These are phyloP conservation scores for Colletotrichum spinosum DNA, from an alignment of 2,329 filamentous ascomycete genomes.

Conservation along the genomic window DNA sequence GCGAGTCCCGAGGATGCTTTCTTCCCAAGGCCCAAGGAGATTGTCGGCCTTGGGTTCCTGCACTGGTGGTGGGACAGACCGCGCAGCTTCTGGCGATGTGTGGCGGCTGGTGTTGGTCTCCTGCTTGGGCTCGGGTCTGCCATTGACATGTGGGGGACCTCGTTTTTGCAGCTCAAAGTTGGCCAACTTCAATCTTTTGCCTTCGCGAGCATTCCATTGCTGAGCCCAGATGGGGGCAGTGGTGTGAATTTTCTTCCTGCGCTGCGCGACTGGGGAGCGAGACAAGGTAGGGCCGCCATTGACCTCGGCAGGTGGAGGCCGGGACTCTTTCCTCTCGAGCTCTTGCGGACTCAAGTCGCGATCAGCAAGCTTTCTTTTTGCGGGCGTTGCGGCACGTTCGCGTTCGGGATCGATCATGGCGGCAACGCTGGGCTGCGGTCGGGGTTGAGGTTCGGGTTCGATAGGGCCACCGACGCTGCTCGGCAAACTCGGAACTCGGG, in stretches of 20 bases:
- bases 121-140: constrained; percentile 49
- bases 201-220: constrained; percentile 49
- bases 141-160: constrained; percentile 50
- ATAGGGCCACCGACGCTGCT: constrained; percentile 52
- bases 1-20: constrained; percentile 75
- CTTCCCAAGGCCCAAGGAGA: constrained; percentile 70
- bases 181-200: constrained; percentile 51
- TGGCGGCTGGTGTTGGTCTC: constrained; percentile 54
- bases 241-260: constrained; percentile 54
- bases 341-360: constrained; percentile 62
- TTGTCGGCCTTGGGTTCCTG: constrained; percentile 40
- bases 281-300: constrained; percentile 53
- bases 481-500: constrained; percentile 66
- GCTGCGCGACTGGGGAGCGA: constrained; percentile 43
- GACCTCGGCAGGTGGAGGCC: constrained; percentile 61
- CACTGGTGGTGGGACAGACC: constrained; percentile 42
- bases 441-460: constrained; percentile 36
- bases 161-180: constrained; percentile 61
- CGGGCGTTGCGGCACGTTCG: constrained; percentile 52
- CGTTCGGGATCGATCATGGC: constrained; percentile 45
- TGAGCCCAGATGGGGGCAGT: constrained; percentile 63
- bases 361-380: constrained; percentile 62
- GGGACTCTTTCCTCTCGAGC: constrained; percentile 60
- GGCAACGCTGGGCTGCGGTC: constrained; percentile 32
- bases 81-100: constrained; percentile 59